Base-by-base conservation (phyloP, 768 basidiomycete species). In the Pleurotus sapidus region DNA sequence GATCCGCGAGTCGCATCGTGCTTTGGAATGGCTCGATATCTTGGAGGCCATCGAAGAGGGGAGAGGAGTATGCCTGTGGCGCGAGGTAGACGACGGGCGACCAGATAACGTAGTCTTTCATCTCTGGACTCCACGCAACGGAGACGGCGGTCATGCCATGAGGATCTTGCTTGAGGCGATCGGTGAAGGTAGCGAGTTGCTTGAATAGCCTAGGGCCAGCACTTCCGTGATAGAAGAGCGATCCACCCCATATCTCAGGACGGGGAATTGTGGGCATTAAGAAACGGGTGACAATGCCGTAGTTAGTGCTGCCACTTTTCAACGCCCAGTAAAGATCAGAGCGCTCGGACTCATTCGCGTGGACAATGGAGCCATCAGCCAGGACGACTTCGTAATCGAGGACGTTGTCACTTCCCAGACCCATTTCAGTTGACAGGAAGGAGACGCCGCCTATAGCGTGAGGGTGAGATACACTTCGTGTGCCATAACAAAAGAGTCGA, bases 211-310 rank as follows among this genome's bases (percentile, higher is more conserved):
- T 39, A 2, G 34, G 14, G 18, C 51, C 51, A 0, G 14, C 12
- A 37, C 37, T n/a, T 9, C 20, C 51, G 9, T 54, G 18, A 24
- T 63, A 63, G 34, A 54, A 47, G 38, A 55, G 50, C 3, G 50
- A 46, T 1, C 63, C 63, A 14, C 60, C 62, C 61, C 62, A 64
- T 5, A 56, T 40, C 9, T 55, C 37, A 20, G 39, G 30, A 5
- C 43, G 47, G 2, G 39, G 49, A 37, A 43, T 55, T 15, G 63
- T 57, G 1, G 25, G 46, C 42, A 64, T 45, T 18, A 54, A 60
- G 55, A 57, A 63, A 20, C 62, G 55, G 3, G 62, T 63, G 38
- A 64, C 56, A 34, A 64, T 58, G 9, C 63, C 63, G 43, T 50
- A 61, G 48, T 64, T 64, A 4, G 61, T 63, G 23, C 56, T 56